Percentiles rank a stretch among this genome's conserved stretches.
phyloP scores from a whole-genome alignment of 768 basidiomycete species.

The Xerocomellus dryophilus region DNA sequence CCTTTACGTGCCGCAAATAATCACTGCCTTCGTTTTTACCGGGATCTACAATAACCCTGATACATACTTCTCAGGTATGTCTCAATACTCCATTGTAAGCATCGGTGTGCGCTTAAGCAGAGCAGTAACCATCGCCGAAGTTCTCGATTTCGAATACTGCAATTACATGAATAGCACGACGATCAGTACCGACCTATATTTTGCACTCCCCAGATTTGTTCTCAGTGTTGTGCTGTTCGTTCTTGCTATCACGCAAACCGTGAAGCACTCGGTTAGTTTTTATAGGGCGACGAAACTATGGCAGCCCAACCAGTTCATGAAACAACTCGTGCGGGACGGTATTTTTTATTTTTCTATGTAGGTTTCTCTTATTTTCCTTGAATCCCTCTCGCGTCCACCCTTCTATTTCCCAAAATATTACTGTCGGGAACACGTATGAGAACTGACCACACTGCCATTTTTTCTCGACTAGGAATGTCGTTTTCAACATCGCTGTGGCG shows the following conservation, averaged over 20 bases:
- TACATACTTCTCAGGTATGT: not conserved
- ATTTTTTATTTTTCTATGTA: slow-evolving; percentile 5
- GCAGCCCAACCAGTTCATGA: not conserved
- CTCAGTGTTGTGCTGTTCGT: not conserved
- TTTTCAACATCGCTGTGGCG: not conserved
- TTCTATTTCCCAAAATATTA: not conserved
- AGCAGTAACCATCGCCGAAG: not conserved
- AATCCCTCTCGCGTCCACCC: too few species aligned
- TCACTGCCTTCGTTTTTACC: not conserved
- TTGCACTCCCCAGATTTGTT: not conserved
- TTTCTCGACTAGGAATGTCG: not conserved
- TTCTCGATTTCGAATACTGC: not conserved
- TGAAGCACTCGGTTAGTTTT: not conserved
- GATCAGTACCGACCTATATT: not conserved
- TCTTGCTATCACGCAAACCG: not conserved
- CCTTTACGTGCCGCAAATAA: not conserved
- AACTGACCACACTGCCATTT: not conserved
- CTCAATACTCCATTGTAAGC: too few species aligned
- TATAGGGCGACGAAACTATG: not conserved
- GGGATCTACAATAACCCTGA: not conserved
- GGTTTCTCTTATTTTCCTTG: not conserved
- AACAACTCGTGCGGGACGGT: not conserved
- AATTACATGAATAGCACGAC: too few species aligned
- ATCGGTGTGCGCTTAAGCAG: not conserved
- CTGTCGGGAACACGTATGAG: not conserved